Evolutionary conservation across 345 rosid species (phyloP).

Genomic region (Hevea brasiliensis): DNA sequence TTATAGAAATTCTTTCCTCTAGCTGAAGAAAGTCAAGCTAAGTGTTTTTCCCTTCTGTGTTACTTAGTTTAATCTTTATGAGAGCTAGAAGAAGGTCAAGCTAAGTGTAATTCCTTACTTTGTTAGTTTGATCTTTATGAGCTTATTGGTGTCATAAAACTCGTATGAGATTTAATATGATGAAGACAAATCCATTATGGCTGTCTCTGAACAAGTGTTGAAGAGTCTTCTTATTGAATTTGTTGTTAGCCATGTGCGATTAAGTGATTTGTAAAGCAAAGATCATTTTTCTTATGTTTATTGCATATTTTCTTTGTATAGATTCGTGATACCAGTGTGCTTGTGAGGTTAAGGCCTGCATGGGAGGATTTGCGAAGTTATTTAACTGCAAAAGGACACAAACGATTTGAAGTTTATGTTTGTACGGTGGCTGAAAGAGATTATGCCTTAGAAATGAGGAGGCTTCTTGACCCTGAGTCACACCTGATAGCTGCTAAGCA

Average conservation of each 20-base stretch:
- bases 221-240: background rate
- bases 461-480: conserved; percentile 94
- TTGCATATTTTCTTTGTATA: conserved; percentile 25
- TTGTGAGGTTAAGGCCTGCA: conserved; percentile 95
- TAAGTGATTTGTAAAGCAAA: background rate
- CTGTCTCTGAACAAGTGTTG: background rate
- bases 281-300: background rate
- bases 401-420: conserved; percentile 97
- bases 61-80: background rate
- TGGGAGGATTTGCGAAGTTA: conserved; percentile 97
- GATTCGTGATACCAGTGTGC: conserved; percentile 84
- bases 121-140: background rate
- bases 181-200: background rate
- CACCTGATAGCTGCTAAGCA: conserved; percentile 72
- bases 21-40: conserved; percentile 5
- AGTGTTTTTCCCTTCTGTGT: background rate
- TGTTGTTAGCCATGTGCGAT: background rate
- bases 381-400: conserved; percentile 89
- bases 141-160: background rate
- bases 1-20: background rate
- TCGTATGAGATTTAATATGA: background rate
- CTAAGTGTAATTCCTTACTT: background rate
- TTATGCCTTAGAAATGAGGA: conserved; percentile 99
- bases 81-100: background rate
- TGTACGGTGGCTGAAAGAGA: conserved; percentile 99